A percentile compares a stretch with the other conserved stretches of the same genome.
Conservation (phyloP, 2,329 filamentous ascomycete genomes). For the Curvularia sp. region DNA sequence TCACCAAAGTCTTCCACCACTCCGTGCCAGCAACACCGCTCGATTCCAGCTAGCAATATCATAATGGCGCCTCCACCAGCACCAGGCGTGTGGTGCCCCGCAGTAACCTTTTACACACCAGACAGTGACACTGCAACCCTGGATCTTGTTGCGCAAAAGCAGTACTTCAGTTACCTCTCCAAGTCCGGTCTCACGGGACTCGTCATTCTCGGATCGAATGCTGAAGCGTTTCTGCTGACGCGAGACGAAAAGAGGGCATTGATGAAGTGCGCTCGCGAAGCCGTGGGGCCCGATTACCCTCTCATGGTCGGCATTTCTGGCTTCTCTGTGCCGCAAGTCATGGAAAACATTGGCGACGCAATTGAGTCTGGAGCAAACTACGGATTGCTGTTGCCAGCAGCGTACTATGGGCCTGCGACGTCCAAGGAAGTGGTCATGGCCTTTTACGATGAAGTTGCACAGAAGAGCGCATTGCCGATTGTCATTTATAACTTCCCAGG, state of each 20-base stretch:
- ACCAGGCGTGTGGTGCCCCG: conserved; percentile 49
- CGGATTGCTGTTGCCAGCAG: conserved; percentile 54
- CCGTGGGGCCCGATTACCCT: conserved; percentile 53
- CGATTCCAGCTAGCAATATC: not conserved
- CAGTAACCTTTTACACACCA: conserved; percentile 57
- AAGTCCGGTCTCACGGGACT: conserved; percentile 54
- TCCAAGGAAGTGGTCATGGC: conserved; percentile 52
- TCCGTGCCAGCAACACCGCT: not conserved
- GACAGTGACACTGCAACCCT: conserved; percentile 45
- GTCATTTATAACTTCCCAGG: conserved; percentile 78
- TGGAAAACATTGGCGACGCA: conserved; percentile 55
- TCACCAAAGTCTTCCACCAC: not conserved
- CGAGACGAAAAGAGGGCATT: conserved; percentile 53
- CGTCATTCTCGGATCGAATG: conserved; percentile 58
- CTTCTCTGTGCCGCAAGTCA: conserved; percentile 54
- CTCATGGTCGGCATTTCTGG: conserved; percentile 56
- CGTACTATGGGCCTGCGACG: conserved; percentile 56
- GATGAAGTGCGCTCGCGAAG: conserved; percentile 51
- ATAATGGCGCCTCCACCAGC: conserved; percentile 25
- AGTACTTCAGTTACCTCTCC: conserved; percentile 56
- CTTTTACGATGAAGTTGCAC: conserved; percentile 61
- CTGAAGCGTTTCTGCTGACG: conserved; percentile 57
- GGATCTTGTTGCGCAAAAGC: conserved; percentile 52
- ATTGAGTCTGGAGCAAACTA: conserved; percentile 53
- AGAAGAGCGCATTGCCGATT: conserved; percentile 66